A percentile compares a stretch with the other conserved stretches of the same genome.
These are phyloP conservation scores for Claviceps quebecensis DNA, from an alignment of 2,329 filamentous ascomycete genomes.

Conservation along the genomic window DNA sequence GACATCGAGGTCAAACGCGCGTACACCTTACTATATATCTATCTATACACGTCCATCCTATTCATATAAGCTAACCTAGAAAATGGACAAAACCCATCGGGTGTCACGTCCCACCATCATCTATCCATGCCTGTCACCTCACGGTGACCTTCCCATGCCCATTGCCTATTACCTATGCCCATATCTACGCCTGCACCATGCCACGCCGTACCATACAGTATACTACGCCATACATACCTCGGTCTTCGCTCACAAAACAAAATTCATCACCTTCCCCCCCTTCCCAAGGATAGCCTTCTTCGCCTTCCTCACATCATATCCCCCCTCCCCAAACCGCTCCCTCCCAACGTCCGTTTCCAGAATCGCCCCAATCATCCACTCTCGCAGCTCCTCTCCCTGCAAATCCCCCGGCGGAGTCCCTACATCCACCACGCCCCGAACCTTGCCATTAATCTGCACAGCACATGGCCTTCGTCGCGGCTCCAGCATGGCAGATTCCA, in stretches of 20 bases:
- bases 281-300: conserved; percentile 53
- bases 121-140: too few species aligned
- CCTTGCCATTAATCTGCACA: conserved; percentile 70
- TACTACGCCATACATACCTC: neutral
- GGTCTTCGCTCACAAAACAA: conserved; percentile 37
- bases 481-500: conserved; percentile 33
- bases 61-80: neutral
- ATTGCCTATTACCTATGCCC: too few species aligned
- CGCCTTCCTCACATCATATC: conserved; percentile 34
- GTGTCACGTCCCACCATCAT: too few species aligned
- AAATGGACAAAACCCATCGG: neutral
- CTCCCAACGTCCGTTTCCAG: conserved; percentile 46
- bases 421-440: conserved; percentile 54
- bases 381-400: conserved; percentile 30
- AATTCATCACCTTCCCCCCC: conserved; percentile 58
- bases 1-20: too few species aligned
- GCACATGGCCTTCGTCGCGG: conserved; percentile 41
- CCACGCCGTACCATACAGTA: too few species aligned
- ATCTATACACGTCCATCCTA: neutral
- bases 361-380: conserved; percentile 50
- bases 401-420: conserved; percentile 32
- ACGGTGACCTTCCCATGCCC: too few species aligned
- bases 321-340: conserved; percentile 35
- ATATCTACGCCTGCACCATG: too few species aligned
- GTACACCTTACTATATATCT: too few species aligned